Evolutionary conservation across 352 stramenopile genomes (phyloP).

Genomic region (Globisporangium mamillatum): DNA sequence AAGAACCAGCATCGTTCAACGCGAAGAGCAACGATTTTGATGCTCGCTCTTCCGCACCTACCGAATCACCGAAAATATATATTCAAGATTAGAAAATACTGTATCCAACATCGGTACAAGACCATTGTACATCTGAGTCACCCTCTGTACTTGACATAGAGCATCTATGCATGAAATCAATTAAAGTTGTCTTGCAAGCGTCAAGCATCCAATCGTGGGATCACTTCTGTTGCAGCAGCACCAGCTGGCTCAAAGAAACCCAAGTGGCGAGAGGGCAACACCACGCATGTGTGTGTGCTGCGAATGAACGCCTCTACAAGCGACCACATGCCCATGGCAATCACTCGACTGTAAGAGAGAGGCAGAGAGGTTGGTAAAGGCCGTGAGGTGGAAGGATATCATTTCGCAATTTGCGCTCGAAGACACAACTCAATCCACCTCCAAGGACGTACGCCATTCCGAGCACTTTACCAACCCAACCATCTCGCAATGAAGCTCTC

Average conservation of each 20-base stretch:
- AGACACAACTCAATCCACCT: background rate
- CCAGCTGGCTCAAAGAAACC: slow-evolving; percentile 13
- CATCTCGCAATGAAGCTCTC: slow-evolving; percentile 12
- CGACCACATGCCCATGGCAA: background rate
- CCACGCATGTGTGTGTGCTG: background rate
- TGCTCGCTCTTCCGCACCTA: background rate
- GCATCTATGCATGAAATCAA: background rate
- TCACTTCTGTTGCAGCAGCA: background rate
- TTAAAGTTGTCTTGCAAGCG: background rate
- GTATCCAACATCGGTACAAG: background rate
- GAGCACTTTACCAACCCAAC: background rate
- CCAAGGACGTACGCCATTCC: background rate
- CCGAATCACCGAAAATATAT: background rate
- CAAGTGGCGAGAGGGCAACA: background rate
- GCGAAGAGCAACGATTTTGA: background rate
- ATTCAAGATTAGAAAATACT: background rate
- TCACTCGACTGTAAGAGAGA: background rate
- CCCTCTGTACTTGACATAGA: background rate
- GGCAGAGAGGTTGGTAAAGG: background rate
- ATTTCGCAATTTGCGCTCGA: slow-evolving; percentile 9
- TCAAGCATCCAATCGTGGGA: slow-evolving; percentile 5
- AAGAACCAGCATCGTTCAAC: slow-evolving; percentile 2
- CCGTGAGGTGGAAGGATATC: background rate
- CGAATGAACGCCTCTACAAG: slow-evolving; percentile 3
- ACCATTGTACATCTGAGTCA: background rate